Evolutionary conservation across 148 eudicot species (phyloP).

Genomic region (Nepenthes gracilis): DNA sequence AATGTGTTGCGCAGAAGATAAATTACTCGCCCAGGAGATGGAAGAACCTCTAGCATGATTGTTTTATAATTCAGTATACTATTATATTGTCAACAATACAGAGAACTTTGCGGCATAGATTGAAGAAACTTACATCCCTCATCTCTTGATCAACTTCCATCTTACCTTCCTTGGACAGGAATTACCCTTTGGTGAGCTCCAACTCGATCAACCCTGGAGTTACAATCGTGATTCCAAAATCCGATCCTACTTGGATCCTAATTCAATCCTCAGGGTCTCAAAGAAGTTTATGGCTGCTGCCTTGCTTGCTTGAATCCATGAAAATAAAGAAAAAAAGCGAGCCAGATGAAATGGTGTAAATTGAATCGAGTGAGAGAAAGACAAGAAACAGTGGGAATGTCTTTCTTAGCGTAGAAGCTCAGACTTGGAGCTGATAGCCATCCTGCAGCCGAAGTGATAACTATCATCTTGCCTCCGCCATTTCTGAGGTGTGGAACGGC

Average conservation of each 20-base stretch:
- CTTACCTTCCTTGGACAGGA: conserved; percentile 17
- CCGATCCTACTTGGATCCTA: conserved; percentile 8
- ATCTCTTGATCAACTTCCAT: conserved; percentile 25
- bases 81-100: no score
- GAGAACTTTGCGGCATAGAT: no score
- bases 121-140: conserved; percentile 23
- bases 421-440: conserved; percentile 44
- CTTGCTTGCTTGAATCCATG: conserved; percentile 33
- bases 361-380: background rate
- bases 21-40: no score
- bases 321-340: background rate
- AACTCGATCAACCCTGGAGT: conserved; percentile 38
- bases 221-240: conserved; percentile 29
- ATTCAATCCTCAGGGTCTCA: conserved; percentile 36
- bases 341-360: background rate
- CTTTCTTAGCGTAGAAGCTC: conserved; percentile 39
- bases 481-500: conserved; percentile 41
- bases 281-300: conserved; percentile 35
- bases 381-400: background rate
- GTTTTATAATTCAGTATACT: no score
- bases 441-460: conserved; percentile 27
- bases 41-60: no score
- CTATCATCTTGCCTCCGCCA: conserved; percentile 43
- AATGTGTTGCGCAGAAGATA: no score
- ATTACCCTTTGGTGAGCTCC: conserved; percentile 40